Percentiles rank a stretch among this genome's conserved stretches.
phyloP scores from a whole-genome alignment of 139 green algal genomes.

The Chlorella sp. region DNA sequence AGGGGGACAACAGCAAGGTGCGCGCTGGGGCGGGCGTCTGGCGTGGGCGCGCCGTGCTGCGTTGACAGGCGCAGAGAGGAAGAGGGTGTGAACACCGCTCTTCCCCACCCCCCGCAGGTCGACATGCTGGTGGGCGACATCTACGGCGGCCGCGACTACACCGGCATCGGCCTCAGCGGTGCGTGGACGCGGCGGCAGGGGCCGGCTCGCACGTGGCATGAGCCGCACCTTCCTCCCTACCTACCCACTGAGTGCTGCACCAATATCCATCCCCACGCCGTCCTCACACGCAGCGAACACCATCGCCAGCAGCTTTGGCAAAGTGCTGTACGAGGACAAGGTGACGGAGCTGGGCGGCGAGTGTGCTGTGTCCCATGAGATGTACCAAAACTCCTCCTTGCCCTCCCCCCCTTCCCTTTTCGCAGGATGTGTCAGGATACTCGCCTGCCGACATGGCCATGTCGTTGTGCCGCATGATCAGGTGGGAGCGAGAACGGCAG shows the following conservation, averaged over 20 bases:
- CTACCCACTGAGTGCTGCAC: no score
- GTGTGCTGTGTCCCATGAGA: neutral
- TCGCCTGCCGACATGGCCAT: constrained; percentile 89
- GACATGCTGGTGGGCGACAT: constrained; percentile 99
- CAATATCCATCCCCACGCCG: neutral
- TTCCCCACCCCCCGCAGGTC: constrained; percentile 71
- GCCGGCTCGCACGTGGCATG: neutral
- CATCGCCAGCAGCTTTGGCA: constrained; percentile 96
- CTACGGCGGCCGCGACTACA: constrained; percentile 95
- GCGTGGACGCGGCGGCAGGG: neutral
- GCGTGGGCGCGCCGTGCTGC: no score
- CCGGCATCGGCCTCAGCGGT: constrained; percentile 79
- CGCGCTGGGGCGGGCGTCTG: no score
- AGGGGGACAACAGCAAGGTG: constrained; percentile 88
- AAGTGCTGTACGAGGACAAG: constrained; percentile 54
- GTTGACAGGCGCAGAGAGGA: neutral
- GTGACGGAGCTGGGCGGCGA: neutral
- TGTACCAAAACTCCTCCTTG: neutral
- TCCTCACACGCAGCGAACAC: constrained; percentile 68
- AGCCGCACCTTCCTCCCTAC: neutral
- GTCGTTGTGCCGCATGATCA: constrained; percentile 93
- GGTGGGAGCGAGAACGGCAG: no score
- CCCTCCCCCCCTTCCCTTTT: neutral
- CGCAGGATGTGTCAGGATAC: constrained; percentile 79
- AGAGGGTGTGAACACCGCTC: no score